phyloP scores from a whole-genome alignment of 495 filamentous ascomycete genomes.

The Chaetomidium leptoderma region DNA sequence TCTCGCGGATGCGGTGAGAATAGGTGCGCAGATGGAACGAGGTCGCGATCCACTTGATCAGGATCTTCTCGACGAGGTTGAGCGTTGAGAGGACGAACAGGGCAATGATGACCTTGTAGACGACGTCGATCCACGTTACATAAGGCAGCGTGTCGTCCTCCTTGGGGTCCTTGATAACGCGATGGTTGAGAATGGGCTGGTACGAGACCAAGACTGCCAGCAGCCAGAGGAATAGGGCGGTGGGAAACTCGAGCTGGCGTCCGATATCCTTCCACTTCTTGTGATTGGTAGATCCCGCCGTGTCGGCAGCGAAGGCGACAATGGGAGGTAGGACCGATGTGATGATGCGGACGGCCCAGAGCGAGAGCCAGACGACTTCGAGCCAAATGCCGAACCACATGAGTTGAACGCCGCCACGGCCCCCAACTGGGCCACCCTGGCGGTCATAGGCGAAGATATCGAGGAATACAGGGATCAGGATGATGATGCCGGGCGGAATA shows the following conservation, averaged over 20 bases:
- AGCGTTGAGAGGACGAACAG: constrained; percentile 74
- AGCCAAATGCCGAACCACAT: constrained; percentile 96
- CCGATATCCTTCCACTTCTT: constrained; percentile 95
- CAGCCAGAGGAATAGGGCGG: constrained; percentile 90
- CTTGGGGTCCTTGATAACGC: constrained; percentile 40
- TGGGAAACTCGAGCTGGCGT: constrained; percentile 77
- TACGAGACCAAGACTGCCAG: constrained; percentile 73
- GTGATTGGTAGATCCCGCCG: constrained; percentile 74
- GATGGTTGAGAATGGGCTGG: constrained; percentile 70
- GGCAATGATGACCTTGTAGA: constrained; percentile 84
- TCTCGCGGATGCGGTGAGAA: constrained; percentile 83
- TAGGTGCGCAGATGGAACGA: constrained; percentile 92
- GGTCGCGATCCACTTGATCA: constrained; percentile 91
- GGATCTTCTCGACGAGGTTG: constrained; percentile 88
- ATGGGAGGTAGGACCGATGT: constrained; percentile 68
- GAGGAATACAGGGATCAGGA: constrained; percentile 78
- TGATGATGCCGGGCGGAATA: constrained; percentile 63
- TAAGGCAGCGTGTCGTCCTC: constrained; percentile 48
- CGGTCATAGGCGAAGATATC: constrained; percentile 60
- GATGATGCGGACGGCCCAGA: constrained; percentile 79
- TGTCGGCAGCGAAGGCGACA: constrained; percentile 62
- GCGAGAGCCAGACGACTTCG: constrained; percentile 84
- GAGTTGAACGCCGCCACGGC: constrained; percentile 70
- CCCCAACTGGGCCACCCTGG: constrained; percentile 43
- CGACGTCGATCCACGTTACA: constrained; percentile 64